phyloP scores from a whole-genome alignment of 768 basidiomycete species.

The Psilocybe cyanescens region DNA sequence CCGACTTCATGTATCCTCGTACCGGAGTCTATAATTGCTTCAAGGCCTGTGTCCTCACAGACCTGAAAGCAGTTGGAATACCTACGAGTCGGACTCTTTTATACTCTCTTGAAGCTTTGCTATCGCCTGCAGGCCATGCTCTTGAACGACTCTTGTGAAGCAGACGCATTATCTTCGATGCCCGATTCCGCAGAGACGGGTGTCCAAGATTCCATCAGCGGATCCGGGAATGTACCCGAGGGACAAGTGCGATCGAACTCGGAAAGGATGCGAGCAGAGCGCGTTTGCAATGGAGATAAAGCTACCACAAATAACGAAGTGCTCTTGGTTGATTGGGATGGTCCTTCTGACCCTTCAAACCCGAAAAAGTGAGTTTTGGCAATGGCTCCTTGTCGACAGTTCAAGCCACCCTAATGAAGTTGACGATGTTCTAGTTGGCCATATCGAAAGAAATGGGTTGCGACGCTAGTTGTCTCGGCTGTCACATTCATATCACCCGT shows the following conservation, averaged over 20 bases:
- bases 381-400: not conserved
- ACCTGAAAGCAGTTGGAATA: no score
- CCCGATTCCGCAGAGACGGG: no score
- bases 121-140: no score
- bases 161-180: no score
- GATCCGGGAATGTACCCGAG: not conserved
- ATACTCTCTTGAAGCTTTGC: no score
- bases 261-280: not conserved
- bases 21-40: no score
- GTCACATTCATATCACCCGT: constrained; percentile 74
- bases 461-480: constrained; percentile 61
- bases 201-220: no score
- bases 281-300: not conserved
- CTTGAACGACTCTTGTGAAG: no score
- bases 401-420: not conserved
- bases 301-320: constrained; percentile 10
- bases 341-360: constrained; percentile 58
- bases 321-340: constrained; percentile 62
- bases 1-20: no score
- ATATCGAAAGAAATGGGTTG: constrained; percentile 62
- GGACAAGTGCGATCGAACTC: no score
- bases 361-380: constrained; percentile 53
- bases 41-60: no score
- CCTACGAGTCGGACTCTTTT: no score
- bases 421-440: constrained; percentile 51